A percentile compares a stretch with the other conserved stretches of the same genome.
These are phyloP conservation scores for Furcasterigmium sp. DNA, from an alignment of 2,329 filamentous ascomycete genomes.

Conservation along the genomic window DNA sequence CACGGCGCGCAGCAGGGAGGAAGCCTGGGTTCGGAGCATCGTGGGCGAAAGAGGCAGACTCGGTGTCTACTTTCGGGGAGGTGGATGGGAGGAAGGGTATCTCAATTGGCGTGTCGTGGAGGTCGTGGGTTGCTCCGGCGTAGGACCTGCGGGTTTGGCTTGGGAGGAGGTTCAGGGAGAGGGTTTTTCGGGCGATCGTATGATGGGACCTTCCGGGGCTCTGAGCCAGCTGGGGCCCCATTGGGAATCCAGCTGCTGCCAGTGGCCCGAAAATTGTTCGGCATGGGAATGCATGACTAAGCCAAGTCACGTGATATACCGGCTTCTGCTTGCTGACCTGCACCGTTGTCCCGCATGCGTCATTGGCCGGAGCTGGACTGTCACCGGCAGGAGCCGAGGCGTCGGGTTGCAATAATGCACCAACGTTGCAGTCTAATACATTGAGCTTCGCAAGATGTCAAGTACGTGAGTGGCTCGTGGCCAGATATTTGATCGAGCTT, in stretches of 20 bases:
- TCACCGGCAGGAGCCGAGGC: no score
- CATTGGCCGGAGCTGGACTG: no score
- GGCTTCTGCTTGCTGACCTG: no score
- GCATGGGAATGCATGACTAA: constrained; percentile 1
- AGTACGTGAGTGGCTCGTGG: no score
- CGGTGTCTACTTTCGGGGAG: constrained; percentile 11
- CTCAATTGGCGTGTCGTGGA: constrained; percentile 2
- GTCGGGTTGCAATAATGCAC: no score
- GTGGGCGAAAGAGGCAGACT: constrained; percentile 18
- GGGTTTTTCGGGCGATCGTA: constrained; percentile 15
- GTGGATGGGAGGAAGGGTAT: no score
- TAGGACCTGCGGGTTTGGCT: constrained; percentile 3
- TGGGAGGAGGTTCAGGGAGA: constrained; percentile 9
- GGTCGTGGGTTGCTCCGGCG: constrained; percentile 1
- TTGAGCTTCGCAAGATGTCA: no score
- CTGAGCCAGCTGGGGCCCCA: background rate
- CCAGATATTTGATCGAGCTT: no score
- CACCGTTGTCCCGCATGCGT: no score
- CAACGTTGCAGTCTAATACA: no score
- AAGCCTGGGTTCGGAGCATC: constrained; percentile 52
- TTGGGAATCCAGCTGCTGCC: constrained; percentile 3
- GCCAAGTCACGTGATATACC: constrained; percentile 1
- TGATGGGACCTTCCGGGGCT: constrained; percentile 7
- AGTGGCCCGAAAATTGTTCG: constrained; percentile 7
- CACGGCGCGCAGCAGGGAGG: constrained; percentile 47